These are phyloP conservation scores for Epichloe baconii DNA, from an alignment of 2,329 filamentous ascomycete genomes.

Conservation along the genomic window DNA sequence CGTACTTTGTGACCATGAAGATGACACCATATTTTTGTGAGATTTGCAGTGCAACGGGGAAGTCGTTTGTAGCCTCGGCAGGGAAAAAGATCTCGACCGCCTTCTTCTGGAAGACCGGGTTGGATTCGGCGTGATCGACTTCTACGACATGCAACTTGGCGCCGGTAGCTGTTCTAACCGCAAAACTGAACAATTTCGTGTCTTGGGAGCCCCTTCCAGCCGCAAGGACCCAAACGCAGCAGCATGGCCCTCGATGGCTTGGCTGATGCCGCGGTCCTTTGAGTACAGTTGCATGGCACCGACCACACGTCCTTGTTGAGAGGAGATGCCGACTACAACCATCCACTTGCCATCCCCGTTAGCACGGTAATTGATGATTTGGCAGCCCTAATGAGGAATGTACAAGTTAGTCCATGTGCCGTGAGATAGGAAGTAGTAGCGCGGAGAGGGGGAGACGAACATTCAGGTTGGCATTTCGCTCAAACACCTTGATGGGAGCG, in stretches of 20 bases:
- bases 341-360: constrained; percentile 97
- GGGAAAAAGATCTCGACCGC: constrained; percentile 97
- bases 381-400: constrained; percentile 54
- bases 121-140: constrained; percentile 83
- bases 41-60: constrained; percentile 95
- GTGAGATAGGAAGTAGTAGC: not conserved
- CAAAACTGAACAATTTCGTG: constrained; percentile 94
- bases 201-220: constrained; percentile 76
- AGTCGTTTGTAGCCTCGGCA: constrained; percentile 87
- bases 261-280: constrained; percentile 88
- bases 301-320: constrained; percentile 83
- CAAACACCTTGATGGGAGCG: constrained; percentile 79
- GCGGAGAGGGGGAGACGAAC: constrained; percentile 37
- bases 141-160: constrained; percentile 97
- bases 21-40: constrained; percentile 94
- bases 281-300: constrained; percentile 97
- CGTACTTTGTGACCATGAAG: constrained; percentile 96
- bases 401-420: not conserved
- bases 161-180: constrained; percentile 75
- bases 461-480: constrained; percentile 79
- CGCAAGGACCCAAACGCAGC: constrained; percentile 85
- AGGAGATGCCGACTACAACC: constrained; percentile 91
- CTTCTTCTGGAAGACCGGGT: constrained; percentile 87
- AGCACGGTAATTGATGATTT: constrained; percentile 99
- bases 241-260: constrained; percentile 94